Evolutionary conservation across 495 filamentous ascomycete genomes (phyloP).

Genomic region (Ramalina intermedia): DNA sequence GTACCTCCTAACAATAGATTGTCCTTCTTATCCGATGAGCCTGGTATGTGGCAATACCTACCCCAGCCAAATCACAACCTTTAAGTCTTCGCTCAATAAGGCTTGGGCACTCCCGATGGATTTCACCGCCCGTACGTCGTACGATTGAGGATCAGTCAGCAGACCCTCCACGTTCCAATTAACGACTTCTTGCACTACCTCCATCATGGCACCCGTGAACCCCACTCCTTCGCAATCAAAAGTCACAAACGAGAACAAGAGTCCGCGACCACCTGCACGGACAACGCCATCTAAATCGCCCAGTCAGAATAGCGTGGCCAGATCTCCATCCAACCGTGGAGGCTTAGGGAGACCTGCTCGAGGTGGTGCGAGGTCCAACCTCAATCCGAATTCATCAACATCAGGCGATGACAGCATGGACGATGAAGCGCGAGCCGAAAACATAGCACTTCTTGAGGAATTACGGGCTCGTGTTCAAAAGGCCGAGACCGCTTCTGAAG

Average conservation of each 20-base stretch:
- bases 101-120: no score
- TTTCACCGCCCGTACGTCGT: no score
- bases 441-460: slow-evolving; percentile 69
- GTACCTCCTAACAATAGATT: no score
- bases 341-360: slow-evolving; percentile 9
- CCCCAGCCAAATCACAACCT: no score
- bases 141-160: no score
- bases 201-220: not conserved
- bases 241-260: not conserved
- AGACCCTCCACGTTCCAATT: no score
- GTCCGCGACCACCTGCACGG: slow-evolving; percentile 6
- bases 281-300: slow-evolving; percentile 2
- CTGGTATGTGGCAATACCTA: no score
- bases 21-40: no score
- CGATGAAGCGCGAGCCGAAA: slow-evolving; percentile 53
- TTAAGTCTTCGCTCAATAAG: no score
- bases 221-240: not conserved
- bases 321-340: slow-evolving; percentile 10
- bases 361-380: slow-evolving; percentile 1
- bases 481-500: slow-evolving; percentile 63
- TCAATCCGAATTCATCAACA: slow-evolving; percentile 3
- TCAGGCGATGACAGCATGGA: slow-evolving; percentile 21
- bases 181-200: no score
- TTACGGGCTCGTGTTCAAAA: slow-evolving; percentile 66
- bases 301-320: slow-evolving; percentile 8